Percentiles rank a stretch among this genome's conserved stretches.
Evolutionary conservation across 306 rosid species (phyloP).

Genomic region (Ceratonia siliqua): DNA sequence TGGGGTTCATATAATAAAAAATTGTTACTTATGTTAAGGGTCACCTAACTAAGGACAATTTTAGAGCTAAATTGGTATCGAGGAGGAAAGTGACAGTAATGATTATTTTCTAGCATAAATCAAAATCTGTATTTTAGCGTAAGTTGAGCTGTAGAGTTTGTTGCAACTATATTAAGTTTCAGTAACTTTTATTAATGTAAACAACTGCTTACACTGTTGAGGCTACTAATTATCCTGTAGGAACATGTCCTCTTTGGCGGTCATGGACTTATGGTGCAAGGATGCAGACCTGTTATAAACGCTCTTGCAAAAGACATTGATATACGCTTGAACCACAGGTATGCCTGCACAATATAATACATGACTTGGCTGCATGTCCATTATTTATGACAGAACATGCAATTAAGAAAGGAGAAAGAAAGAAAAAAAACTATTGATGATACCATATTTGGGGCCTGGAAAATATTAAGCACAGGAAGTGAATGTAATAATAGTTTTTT

Average conservation of each 20-base stretch:
- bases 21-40: no score
- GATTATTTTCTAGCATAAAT: no score
- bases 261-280: conserved; percentile 87
- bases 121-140: background rate
- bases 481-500: background rate
- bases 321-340: conserved; percentile 69
- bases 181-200: background rate
- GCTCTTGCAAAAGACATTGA: conserved; percentile 71
- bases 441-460: conserved; percentile 13
- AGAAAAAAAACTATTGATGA: conserved; percentile 4
- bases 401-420: background rate
- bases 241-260: conserved; percentile 82
- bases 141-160: background rate
- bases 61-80: no score
- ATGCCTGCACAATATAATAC: conserved; percentile 27
- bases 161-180: background rate
- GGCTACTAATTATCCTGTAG: conserved; percentile 37
- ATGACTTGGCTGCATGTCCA: conserved; percentile 3
- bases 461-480: background rate
- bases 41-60: no score
- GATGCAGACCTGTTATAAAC: conserved; percentile 68
- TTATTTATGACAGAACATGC: background rate
- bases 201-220: conserved; percentile 35
- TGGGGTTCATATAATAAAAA: no score
- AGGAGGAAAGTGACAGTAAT: no score